Evolutionary conservation across 2,329 filamentous ascomycete genomes (phyloP).

Genomic region (Sordariomycetes sp.): DNA sequence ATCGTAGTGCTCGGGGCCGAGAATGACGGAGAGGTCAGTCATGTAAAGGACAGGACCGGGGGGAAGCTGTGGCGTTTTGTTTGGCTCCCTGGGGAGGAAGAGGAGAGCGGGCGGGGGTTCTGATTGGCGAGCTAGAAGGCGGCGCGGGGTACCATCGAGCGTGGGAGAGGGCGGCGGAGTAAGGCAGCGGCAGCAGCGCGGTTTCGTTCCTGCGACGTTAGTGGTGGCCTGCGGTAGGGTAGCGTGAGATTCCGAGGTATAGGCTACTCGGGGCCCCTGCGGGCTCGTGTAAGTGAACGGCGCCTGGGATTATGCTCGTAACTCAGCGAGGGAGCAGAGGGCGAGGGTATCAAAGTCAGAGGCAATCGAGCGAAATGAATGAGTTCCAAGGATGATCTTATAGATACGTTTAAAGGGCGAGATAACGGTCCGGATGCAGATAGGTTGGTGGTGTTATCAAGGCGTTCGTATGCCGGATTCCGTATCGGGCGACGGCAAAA

Average conservation of each 20-base stretch:
- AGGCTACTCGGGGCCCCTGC: neutral
- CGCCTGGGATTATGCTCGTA: neutral
- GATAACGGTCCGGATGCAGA: neutral
- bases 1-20: conserved; percentile 32
- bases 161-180: neutral
- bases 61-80: neutral
- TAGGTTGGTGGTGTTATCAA: neutral
- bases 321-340: too few species aligned
- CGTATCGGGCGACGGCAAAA: neutral
- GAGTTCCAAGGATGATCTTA: neutral
- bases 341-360: neutral
- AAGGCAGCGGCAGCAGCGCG: neutral
- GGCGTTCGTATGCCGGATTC: neutral
- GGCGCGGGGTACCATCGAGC: neutral
- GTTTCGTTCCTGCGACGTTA: neutral
- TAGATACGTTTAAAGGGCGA: neutral
- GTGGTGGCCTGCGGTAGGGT: neutral
- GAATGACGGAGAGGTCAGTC: conserved; percentile 24
- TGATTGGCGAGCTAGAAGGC: neutral
- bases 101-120: neutral
- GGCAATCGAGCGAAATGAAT: neutral
- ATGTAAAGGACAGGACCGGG: conserved; percentile 8
- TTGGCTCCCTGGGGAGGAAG: neutral
- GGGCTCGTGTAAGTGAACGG: neutral
- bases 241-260: neutral